Evolutionary conservation across 257 asterid species (phyloP).

Genomic region (Dorcoceras hygrometricum): DNA sequence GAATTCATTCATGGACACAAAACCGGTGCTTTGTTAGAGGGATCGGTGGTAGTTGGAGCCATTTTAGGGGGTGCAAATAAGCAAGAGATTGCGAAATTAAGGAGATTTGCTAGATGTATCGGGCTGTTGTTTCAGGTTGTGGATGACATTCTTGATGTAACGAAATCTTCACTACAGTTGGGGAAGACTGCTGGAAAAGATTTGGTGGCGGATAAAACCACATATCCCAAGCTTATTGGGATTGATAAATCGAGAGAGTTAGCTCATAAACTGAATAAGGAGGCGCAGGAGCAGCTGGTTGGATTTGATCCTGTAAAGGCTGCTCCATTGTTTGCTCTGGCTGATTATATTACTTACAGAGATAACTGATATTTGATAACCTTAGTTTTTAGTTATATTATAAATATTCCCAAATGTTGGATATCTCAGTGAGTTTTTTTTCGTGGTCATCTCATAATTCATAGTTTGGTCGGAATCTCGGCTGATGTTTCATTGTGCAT

Average conservation of each 20-base stretch:
- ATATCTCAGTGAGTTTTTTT: too few species aligned
- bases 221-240: slow-evolving; percentile 60
- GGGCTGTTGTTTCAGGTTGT: slow-evolving; percentile 64
- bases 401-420: too few species aligned
- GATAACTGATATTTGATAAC: slow-evolving; percentile 45
- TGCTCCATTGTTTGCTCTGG: slow-evolving; percentile 52
- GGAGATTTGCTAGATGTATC: slow-evolving; percentile 48
- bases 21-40: slow-evolving; percentile 58
- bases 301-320: slow-evolving; percentile 49
- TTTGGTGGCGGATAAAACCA: slow-evolving; percentile 51
- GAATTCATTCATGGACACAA: slow-evolving; percentile 58
- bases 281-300: slow-evolving; percentile 44
- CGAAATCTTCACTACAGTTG: slow-evolving; percentile 49
- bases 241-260: slow-evolving; percentile 55
- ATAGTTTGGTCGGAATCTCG: too few species aligned
- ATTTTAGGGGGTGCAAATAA: slow-evolving; percentile 50
- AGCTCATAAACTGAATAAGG: slow-evolving; percentile 54
- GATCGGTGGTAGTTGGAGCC: slow-evolving; percentile 56
- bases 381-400: too few species aligned
- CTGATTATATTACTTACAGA: slow-evolving; percentile 56
- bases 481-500: too few species aligned
- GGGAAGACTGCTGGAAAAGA: slow-evolving; percentile 72
- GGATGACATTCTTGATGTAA: slow-evolving; percentile 63
- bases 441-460: too few species aligned
- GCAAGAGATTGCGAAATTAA: slow-evolving; percentile 37